Conservation (phyloP, 225 moss, liverwort and hornwort species). For the Pseudoscleropodium purum region DNA sequence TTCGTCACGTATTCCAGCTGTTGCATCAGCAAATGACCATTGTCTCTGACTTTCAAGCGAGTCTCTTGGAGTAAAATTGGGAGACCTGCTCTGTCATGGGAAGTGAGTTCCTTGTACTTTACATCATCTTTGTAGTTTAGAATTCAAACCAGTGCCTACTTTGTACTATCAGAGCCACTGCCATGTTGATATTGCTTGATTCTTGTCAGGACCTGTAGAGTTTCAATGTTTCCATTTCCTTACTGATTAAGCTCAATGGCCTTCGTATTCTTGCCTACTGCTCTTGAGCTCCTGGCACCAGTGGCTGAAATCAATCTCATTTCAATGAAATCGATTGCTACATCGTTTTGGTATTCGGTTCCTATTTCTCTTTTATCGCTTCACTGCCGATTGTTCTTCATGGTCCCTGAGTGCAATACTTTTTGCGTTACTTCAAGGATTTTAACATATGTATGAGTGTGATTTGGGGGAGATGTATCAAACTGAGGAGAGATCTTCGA, state of each 20-base stretch:
- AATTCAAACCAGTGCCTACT: neutral
- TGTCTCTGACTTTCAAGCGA: conserved; percentile 9
- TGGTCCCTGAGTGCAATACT: neutral
- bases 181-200: conserved; percentile 12
- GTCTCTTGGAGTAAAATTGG: conserved; percentile 10
- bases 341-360: neutral
- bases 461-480: neutral
- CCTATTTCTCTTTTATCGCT: neutral
- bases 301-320: neutral
- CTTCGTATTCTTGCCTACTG: neutral
- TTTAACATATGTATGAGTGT: neutral
- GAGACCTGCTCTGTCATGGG: conserved; percentile 25
- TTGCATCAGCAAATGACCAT: neutral
- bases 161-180: conserved; percentile 5
- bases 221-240: neutral
- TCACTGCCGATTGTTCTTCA: neutral
- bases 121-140: conserved; percentile 1
- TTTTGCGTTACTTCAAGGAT: neutral
- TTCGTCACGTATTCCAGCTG: neutral
- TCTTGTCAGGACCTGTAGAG: conserved; percentile 4
- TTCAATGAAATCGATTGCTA: neutral
- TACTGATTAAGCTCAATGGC: neutral
- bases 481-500: neutral
- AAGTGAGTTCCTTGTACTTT: conserved; percentile 28
- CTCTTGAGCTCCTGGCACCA: neutral